phyloP scores from a whole-genome alignment of 108 stramenopile genomes.

The Skeletonema potamos region DNA sequence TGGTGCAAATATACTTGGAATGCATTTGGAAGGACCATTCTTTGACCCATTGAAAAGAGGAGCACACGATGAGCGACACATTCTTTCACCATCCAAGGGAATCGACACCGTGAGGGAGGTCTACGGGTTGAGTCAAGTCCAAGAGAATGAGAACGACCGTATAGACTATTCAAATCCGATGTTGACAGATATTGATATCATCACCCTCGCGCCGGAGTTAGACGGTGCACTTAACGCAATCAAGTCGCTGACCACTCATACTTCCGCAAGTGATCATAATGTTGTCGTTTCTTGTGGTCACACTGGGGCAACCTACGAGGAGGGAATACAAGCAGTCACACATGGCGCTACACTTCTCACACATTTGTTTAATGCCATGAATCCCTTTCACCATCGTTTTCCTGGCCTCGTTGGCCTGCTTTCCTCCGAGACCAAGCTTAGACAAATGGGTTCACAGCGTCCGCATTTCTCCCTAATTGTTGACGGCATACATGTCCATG shows the following conservation, averaged over 20 bases:
- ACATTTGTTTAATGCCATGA: constrained; percentile 69
- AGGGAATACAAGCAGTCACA: constrained; percentile 37
- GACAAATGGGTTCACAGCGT: neutral
- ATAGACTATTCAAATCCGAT: neutral
- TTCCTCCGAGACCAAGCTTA: constrained; percentile 14
- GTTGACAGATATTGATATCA: constrained; percentile 32
- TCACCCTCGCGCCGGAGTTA: constrained; percentile 64
- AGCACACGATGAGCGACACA: constrained; percentile 47
- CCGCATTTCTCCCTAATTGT: constrained; percentile 42
- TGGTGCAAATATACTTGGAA: constrained; percentile 44
- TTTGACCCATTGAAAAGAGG: constrained; percentile 47
- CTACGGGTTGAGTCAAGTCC: constrained; percentile 10
- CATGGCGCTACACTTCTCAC: constrained; percentile 56
- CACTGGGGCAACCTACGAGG: constrained; percentile 41
- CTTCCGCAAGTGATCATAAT: constrained; percentile 2
- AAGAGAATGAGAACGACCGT: neutral
- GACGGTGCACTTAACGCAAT: constrained; percentile 37
- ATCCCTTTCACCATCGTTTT: constrained; percentile 60
- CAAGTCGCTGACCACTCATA: constrained; percentile 8
- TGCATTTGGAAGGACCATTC: constrained; percentile 67
- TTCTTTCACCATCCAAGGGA: constrained; percentile 21
- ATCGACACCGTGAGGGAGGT: constrained; percentile 13
- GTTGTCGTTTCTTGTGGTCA: constrained; percentile 55
- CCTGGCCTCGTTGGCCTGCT: constrained; percentile 62
- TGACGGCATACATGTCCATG: constrained; percentile 59